Base-by-base conservation (phyloP, 139 green algal genomes). In the Prasinococcaceae sp. region DNA sequence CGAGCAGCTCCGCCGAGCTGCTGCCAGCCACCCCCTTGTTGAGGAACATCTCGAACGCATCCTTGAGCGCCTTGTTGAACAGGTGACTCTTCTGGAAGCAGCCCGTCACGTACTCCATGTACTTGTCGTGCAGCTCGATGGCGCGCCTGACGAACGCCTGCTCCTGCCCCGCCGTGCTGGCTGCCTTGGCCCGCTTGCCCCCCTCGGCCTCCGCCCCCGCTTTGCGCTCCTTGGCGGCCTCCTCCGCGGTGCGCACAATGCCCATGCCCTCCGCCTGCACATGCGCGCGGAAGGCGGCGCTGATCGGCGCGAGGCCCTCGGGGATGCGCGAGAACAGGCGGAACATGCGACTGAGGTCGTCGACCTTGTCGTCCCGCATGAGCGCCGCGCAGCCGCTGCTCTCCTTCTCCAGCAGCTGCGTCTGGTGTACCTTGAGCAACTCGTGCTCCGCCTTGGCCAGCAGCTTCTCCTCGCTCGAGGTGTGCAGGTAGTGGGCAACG, bases 51-150 rank as follows among this genome's bases (percentile, higher is more conserved):
- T 99, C 92, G 65, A 98, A 99, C 1, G 92, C 92, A 55, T 99
- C 92, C 73, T 96, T 96, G 33, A 94, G 63, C 1, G 83, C 82
- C 65, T 95, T 95, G 76, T 98, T 88, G 75, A 99, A 97, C 20
- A 94, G 62, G 5, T 68, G 77, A 40, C 70, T 65, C 49, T 78
- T 80, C 52, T 44, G 51, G 61, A 90, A 89, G 64, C 84, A 88
- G 17, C 79, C 67, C 22, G 41, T 42, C 23, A 79, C 69, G 39
- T 66, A 81, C 57, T 70, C 26, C 50, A 79, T 58, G 58, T 86
- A 93, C 55, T 94, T 97, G 78, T 98, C 90, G 57, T 98, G 88
- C 42, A 97, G 73, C 33, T 84, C 79, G 35, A 99, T 87, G 14
- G 92, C 70, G 19, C 62, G 53, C 17, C 81, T 73, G 44, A 98